phyloP scores from a whole-genome alignment of 75 land plant genomes.

The Cupressus sempervirens region DNA sequence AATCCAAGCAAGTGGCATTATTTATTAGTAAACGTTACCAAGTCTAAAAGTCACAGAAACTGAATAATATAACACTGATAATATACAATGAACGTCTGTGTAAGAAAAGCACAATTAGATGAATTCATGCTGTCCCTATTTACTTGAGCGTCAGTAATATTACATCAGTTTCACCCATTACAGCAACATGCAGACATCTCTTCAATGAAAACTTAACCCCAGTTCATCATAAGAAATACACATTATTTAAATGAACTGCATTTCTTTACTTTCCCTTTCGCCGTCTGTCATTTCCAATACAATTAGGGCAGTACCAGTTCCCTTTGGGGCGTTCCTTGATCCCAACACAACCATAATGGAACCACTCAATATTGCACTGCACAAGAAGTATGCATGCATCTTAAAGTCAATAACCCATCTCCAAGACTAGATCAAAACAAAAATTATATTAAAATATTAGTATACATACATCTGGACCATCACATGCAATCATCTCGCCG shows the following conservation, averaged over 20 bases:
- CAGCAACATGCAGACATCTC: background rate
- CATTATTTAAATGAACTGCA: background rate
- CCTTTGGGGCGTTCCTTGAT: slow-evolving; percentile 90
- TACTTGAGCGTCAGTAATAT: background rate
- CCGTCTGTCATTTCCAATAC: slow-evolving; percentile 48
- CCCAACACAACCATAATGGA: slow-evolving; percentile 94
- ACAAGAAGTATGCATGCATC: slow-evolving; percentile 8
- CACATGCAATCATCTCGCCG: slow-evolving; percentile 98
- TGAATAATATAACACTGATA: background rate
- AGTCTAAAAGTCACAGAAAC: background rate
- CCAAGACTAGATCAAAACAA: background rate
- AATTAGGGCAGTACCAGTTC: slow-evolving; percentile 92
- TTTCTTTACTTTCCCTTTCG: slow-evolving; percentile 45
- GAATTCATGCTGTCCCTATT: background rate
- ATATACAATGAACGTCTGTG: background rate
- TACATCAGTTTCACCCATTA: background rate
- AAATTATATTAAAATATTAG: background rate
- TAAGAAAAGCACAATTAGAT: background rate
- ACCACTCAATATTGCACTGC: slow-evolving; percentile 99
- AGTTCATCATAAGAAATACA: background rate
- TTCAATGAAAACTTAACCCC: background rate
- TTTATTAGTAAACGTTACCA: background rate
- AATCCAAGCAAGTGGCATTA: background rate
- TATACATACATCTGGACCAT: slow-evolving; percentile 65
- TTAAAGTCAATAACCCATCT: background rate